Base-by-base conservation (phyloP, 176 grass and related monocot species). In the barley (Hordeum vulgare) region DNA sequence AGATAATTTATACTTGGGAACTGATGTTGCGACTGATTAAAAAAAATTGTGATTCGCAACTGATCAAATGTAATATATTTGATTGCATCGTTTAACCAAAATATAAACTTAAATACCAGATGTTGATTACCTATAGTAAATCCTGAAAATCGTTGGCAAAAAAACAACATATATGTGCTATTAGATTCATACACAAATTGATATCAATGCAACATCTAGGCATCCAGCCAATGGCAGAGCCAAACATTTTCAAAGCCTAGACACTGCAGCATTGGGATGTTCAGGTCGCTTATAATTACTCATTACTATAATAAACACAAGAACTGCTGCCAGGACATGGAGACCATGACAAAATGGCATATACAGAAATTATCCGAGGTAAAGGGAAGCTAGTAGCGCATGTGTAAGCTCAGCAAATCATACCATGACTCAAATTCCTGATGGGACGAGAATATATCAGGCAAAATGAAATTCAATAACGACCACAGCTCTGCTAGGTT, bases 361-460 rank as follows among this genome's bases (percentile, higher is more conserved):
- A 18, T 59, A 56, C n/a, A 59, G 36, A 66, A 77, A 45, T 8
- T 61, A 25, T 1, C 74, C 40, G 71, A 28, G 44, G 18, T 1
- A 81, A 77, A 89, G 20, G 24, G 35, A 20, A 4, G 63, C 23
- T 20, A 80, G 13, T 39, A 28, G 29, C 21, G 77, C 17, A 41
- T 37, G 5, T 29, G 28, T 57, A 23, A 61, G 42, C 54, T 25
- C 17, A 18, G 68, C 58, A 41, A 71, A 75, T 18, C 39, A 84
- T 98, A 98, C 96, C 96, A 98, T 78, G 96, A 98, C 84, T 98
- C 96, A 87, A 98, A 98, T 74, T 98, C 96, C 28, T 86, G 35
- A 78, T 96, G 91, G 7, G 93, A 98, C 74, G 96, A 90, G 85
- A 98, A 98, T 70, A 98, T 96, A 87, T 98, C 96, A 81, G 96